Percentiles rank a stretch among this genome's conserved stretches.
Evolutionary conservation across 75 land plant species (phyloP).

Genomic region (Pseudotsuga menziesii): DNA sequence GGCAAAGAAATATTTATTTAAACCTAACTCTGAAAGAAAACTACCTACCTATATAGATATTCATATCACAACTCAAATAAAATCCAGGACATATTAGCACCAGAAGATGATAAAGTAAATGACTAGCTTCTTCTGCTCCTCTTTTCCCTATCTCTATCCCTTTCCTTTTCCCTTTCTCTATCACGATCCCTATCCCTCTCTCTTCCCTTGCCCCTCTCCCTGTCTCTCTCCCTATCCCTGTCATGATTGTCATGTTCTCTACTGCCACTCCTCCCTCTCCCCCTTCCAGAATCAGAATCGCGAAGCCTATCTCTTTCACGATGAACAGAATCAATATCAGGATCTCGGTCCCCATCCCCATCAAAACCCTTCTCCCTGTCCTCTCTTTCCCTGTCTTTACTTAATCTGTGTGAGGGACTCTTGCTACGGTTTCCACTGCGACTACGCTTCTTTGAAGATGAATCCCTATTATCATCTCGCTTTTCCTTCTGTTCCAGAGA

Average conservation of each 20-base stretch:
- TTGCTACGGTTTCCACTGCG: slow-evolving; percentile 38
- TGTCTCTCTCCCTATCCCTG: slow-evolving; percentile 22
- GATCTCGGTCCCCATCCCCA: slow-evolving; percentile 22
- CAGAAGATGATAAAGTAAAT: background rate
- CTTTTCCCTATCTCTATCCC: slow-evolving; percentile 7
- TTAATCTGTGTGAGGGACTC: slow-evolving; percentile 18
- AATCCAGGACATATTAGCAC: slow-evolving; percentile 1
- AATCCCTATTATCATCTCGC: slow-evolving; percentile 34
- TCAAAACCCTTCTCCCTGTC: slow-evolving; percentile 21
- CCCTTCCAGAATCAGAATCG: slow-evolving; percentile 20
- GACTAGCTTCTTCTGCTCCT: slow-evolving; percentile 11
- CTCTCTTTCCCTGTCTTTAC: slow-evolving; percentile 35
- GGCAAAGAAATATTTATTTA: background rate
- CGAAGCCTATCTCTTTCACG: slow-evolving; percentile 23
- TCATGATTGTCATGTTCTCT: slow-evolving; percentile 20
- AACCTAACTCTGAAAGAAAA: background rate
- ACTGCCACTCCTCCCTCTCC: slow-evolving; percentile 30
- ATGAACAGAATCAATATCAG: slow-evolving; percentile 1
- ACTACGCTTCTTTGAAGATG: slow-evolving; percentile 34
- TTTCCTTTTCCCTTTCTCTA: background rate
- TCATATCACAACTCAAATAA: background rate
- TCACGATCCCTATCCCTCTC: slow-evolving; percentile 15
- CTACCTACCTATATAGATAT: background rate
- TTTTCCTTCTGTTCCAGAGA: slow-evolving; percentile 30
- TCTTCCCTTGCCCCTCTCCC: slow-evolving; percentile 7